Evolutionary conservation across 768 basidiomycete genomes (phyloP).

Genomic region (Hydnomerulius pinastri): DNA sequence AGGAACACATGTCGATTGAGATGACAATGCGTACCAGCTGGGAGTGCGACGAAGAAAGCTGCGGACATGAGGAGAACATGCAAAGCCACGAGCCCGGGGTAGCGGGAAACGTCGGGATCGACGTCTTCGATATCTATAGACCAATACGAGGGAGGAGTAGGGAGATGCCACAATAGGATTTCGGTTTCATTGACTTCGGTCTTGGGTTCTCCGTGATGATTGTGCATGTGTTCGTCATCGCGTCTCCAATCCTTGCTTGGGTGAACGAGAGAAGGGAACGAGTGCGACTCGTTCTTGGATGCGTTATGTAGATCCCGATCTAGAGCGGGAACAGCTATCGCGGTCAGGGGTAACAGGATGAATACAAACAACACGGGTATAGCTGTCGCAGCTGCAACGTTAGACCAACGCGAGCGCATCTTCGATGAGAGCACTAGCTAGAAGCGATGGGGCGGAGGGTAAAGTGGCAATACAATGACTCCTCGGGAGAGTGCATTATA

Average conservation of each 20-base stretch:
- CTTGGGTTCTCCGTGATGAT: slow-evolving; percentile 50
- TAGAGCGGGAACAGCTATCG: slow-evolving; percentile 19
- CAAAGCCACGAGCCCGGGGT: slow-evolving; percentile 69
- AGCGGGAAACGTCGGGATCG: slow-evolving; percentile 44
- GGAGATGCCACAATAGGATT: slow-evolving; percentile 60
- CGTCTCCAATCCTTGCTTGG: slow-evolving; percentile 9
- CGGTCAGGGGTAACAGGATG: slow-evolving; percentile 20
- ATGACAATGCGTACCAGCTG: slow-evolving; percentile 57
- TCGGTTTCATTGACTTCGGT: slow-evolving; percentile 79
- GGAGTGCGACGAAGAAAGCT: slow-evolving; percentile 84
- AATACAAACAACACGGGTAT: slow-evolving; percentile 1
- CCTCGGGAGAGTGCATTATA: neutral
- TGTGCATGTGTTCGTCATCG: slow-evolving; percentile 44
- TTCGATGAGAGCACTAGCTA: neutral
- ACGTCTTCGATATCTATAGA: slow-evolving; percentile 71
- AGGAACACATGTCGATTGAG: neutral
- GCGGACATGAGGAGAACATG: slow-evolving; percentile 75
- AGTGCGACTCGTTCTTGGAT: neutral
- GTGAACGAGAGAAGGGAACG: slow-evolving; percentile 2
- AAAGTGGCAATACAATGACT: slow-evolving; percentile 4
- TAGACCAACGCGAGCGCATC: slow-evolving; percentile 10
- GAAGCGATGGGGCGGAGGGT: too few species aligned
- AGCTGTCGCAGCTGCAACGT: neutral
- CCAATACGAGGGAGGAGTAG: slow-evolving; percentile 81
- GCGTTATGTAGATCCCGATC: slow-evolving; percentile 10